phyloP scores from a whole-genome alignment of 2,329 filamentous ascomycete species.

The Drechslera avenae region DNA sequence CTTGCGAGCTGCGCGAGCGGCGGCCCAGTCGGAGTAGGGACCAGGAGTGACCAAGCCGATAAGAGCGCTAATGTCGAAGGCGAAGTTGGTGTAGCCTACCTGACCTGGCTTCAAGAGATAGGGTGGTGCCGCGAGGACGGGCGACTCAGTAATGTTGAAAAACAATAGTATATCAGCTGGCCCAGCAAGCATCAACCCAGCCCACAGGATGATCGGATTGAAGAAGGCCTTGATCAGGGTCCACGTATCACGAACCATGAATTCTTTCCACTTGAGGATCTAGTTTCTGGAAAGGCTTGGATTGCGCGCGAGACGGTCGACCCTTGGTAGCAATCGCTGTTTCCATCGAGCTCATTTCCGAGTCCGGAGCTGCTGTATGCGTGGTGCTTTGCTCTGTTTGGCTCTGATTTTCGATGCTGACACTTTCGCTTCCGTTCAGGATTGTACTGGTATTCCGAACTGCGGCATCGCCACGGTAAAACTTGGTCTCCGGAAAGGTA shows the following conservation, averaged over 20 bases:
- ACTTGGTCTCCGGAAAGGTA: constrained; percentile 53
- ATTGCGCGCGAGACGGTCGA: constrained; percentile 49
- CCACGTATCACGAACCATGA: constrained; percentile 49
- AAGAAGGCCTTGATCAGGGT: constrained; percentile 52
- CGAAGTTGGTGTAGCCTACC: constrained; percentile 58
- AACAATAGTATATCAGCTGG: constrained; percentile 53
- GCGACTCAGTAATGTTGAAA: constrained; percentile 59
- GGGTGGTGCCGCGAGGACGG: constrained; percentile 53
- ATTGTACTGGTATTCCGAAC: background rate
- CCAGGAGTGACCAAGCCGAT: constrained; percentile 62
- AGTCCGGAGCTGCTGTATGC: constrained; percentile 24
- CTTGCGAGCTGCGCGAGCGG: constrained; percentile 57
- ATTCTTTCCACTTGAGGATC: constrained; percentile 50
- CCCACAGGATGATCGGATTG: constrained; percentile 53
- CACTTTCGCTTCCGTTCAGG: background rate
- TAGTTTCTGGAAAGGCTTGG: constrained; percentile 44
- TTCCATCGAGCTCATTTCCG: constrained; percentile 28
- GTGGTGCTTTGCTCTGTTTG: constrained; percentile 37
- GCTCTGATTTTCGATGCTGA: constrained; percentile 7
- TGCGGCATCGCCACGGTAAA: constrained; percentile 34
- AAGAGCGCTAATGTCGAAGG: constrained; percentile 56
- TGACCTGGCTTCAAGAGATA: constrained; percentile 53
- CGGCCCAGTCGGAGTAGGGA: constrained; percentile 62
- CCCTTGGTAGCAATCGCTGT: constrained; percentile 37
- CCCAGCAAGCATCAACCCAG: constrained; percentile 42